These are phyloP conservation scores for Lathyrus aphaca DNA, from an alignment of 306 rosid genomes.

Conservation along the genomic window DNA sequence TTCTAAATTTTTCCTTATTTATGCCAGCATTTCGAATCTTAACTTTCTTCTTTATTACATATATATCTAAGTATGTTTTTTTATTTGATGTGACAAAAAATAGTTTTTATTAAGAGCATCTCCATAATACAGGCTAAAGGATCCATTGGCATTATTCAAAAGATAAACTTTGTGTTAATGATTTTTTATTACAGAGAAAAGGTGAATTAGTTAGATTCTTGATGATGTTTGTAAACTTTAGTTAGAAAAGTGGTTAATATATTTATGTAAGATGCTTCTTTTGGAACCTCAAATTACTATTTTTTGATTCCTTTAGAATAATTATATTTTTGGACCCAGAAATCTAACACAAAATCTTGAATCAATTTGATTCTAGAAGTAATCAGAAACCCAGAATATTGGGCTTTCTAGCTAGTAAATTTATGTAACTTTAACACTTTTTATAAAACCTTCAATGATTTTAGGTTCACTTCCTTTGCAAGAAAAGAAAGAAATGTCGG, in stretches of 20 bases:
- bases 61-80: slow-evolving; percentile 26
- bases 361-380: slow-evolving; percentile 43
- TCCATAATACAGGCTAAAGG: slow-evolving; percentile 41
- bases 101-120: slow-evolving; percentile 46
- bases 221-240: slow-evolving; percentile 35
- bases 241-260: slow-evolving; percentile 18
- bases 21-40: slow-evolving; percentile 47
- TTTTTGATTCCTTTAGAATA: slow-evolving; percentile 44
- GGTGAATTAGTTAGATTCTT: slow-evolving; percentile 42
- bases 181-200: slow-evolving; percentile 44
- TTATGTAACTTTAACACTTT: slow-evolving; percentile 36
- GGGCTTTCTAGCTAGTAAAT: slow-evolving; percentile 54
- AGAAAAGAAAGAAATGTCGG: slow-evolving; percentile 52
- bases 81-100: slow-evolving; percentile 50
- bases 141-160: slow-evolving; percentile 38
- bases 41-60: slow-evolving; percentile 38
- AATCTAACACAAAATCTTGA: slow-evolving; percentile 52
- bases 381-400: slow-evolving; percentile 63
- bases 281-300: slow-evolving; percentile 33
- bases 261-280: slow-evolving; percentile 38
- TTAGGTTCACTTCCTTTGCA: slow-evolving; percentile 55
- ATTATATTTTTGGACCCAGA: slow-evolving; percentile 49
- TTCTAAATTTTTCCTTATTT: slow-evolving; percentile 9
- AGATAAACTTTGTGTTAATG: slow-evolving; percentile 43
- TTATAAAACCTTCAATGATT: slow-evolving; percentile 47